Evolutionary conservation across 169 alveolate species (phyloP), one percentile per base, ranked within the genome.

Genomic region (Plasmodium coatneyi): DNA sequence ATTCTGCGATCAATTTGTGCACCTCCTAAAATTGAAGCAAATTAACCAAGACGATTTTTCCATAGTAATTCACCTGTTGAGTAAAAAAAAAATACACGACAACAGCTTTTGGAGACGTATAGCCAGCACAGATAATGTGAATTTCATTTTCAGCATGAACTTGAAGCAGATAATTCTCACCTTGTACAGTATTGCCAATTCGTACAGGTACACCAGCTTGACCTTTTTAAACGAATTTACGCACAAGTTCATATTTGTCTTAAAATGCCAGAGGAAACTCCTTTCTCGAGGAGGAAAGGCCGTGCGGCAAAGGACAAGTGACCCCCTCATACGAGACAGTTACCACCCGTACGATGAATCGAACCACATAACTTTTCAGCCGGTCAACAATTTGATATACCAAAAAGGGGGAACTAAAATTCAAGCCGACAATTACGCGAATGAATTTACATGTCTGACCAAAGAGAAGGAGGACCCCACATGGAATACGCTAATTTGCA

Each of bases 91-190:
- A 74, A n/a, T 86, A 14, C 22, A 34, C 16, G 79, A 71, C 66
- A 86, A 86, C 30, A 39, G 80, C 28, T 86, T 86, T 86, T 86
- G 93, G 93, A 86, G 56, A 86, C 80, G 54, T 30, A 79, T 86
- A 86, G 86, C 81, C 25, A 86, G 41, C 80, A 30, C 71, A 16
- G 86, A 86, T 5, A 86, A 74, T 60, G 60, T 86, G 34, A 56
- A 78, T 76, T 86, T 76, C 52, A 86, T 86, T 86, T 86, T 86
- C 36, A 22, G 56, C 43, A 86, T 86, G 93, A 74, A 78, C 71
- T 25, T 86, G 70, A 86, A 86, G 80, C 86, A 86, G 70, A 86
- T 86, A 76, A 86, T 86, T 78, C 56, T 86, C 14, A 52, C 86
- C 22, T 19, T 86, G 41, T 76, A 86, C 43, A 86, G 93, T 54